Percentiles rank a stretch among this genome's conserved stretches.
Conservation (phyloP, 176 grass and related monocot species). For the Thinopyrum elongatum region DNA sequence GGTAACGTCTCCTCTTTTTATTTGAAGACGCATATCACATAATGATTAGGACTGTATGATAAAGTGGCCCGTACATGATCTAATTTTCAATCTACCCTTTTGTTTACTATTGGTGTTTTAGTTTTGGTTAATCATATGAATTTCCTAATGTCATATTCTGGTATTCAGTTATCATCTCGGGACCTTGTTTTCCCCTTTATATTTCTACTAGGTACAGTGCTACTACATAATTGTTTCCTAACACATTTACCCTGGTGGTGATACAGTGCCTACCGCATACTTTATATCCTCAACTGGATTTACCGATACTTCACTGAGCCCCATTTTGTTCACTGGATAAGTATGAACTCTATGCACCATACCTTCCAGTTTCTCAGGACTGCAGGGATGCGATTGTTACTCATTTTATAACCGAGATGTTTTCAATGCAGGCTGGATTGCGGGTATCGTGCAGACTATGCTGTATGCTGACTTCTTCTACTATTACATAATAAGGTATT, state of each 20-base stretch:
- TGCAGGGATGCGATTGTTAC: not conserved
- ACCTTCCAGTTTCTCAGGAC: not conserved
- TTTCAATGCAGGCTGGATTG: slow-evolving; percentile 67
- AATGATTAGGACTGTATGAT: not conserved
- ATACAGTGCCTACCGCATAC: slow-evolving; percentile 79
- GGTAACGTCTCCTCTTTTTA: slow-evolving; percentile 46
- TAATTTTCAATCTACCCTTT: not conserved
- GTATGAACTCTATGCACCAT: slow-evolving; percentile 37
- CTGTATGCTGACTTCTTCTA: slow-evolving; percentile 97
- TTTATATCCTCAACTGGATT: slow-evolving; percentile 96
- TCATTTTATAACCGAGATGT: not conserved
- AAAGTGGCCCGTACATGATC: not conserved
- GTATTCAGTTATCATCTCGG: not conserved
- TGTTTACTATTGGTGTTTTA: not conserved
- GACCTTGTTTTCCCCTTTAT: slow-evolving; percentile 1
- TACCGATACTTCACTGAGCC: slow-evolving; percentile 84
- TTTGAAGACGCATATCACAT: not conserved
- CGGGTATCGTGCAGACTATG: slow-evolving; percentile 76
- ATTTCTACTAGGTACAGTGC: not conserved
- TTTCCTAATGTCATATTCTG: slow-evolving; percentile 1
- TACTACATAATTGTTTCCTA: not conserved
- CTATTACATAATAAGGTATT: slow-evolving; percentile 94
- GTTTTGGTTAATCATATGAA: not conserved
- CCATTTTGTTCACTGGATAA: slow-evolving; percentile 95
- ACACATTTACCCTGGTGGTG: slow-evolving; percentile 33